These are phyloP conservation scores for Globisporangium uncinulatum DNA, from an alignment of 352 stramenopile species.

Conservation along the genomic window DNA sequence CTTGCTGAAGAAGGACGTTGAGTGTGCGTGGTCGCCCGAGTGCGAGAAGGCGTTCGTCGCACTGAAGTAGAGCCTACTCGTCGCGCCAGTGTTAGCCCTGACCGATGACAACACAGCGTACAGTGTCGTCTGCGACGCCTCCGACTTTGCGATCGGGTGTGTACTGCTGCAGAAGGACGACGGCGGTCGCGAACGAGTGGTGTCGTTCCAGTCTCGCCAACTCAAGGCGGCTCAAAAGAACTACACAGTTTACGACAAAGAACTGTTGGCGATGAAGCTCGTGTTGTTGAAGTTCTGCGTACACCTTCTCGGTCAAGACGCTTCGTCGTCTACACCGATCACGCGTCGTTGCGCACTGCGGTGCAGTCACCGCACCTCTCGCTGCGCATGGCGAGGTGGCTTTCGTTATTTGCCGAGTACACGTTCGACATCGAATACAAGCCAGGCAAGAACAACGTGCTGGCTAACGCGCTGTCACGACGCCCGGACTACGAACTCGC, in stretches of 20 bases:
- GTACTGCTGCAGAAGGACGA: background rate
- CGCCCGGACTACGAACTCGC: conserved; percentile 9
- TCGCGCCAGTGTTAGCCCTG: conserved; percentile 10
- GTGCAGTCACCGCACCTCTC: conserved; percentile 13
- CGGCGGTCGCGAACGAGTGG: background rate
- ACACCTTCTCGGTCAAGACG: background rate
- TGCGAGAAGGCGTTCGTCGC: conserved; percentile 13
- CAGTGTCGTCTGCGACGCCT: background rate
- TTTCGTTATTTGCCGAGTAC: conserved; percentile 25
- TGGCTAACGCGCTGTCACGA: conserved; percentile 18
- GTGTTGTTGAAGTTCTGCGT: background rate
- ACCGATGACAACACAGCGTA: conserved; percentile 1
- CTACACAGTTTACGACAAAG: background rate
- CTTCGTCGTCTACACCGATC: conserved; percentile 15
- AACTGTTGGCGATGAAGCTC: background rate
- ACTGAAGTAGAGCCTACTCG: conserved; percentile 9
- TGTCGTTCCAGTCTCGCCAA: background rate
- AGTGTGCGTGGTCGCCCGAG: conserved; percentile 7
- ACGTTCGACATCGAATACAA: conserved; percentile 26
- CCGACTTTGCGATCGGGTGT: background rate
- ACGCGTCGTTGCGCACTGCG: conserved; percentile 17
- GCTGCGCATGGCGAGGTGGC: conserved; percentile 19
- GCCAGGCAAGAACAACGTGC: conserved; percentile 9
- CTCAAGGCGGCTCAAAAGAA: background rate
- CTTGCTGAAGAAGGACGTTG: conserved; percentile 13